Percentiles rank a stretch among this genome's conserved stretches.
Conservation (phyloP, 1,139 yeast genomes). For the Kodamaea alishanica region DNA sequence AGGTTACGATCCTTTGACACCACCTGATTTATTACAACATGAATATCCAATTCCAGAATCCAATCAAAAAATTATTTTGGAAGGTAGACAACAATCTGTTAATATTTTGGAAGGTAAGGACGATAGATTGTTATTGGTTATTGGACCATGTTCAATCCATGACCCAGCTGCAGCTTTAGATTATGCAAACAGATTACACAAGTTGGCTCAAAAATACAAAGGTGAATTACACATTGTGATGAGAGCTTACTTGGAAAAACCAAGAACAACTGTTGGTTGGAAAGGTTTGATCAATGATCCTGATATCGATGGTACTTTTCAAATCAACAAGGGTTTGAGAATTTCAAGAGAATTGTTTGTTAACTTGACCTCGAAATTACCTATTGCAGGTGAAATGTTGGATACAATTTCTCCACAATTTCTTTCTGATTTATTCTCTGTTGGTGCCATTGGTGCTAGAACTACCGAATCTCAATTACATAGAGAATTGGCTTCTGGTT, state of each 20-base stretch:
- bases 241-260: slow-evolving; percentile 98
- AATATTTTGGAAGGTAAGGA: slow-evolving; percentile 70
- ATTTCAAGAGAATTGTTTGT: slow-evolving; percentile 85
- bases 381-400: slow-evolving; percentile 96
- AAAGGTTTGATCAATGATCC: slow-evolving; percentile 97
- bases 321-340: slow-evolving; percentile 90
- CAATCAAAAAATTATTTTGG: slow-evolving; percentile 58
- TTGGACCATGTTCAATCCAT: slow-evolving; percentile 97
- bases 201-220: slow-evolving; percentile 58
- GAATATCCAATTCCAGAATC: slow-evolving; percentile 70
- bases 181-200: slow-evolving; percentile 65
- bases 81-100: slow-evolving; percentile 75
- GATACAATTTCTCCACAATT: slow-evolving; percentile 96
- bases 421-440: slow-evolving; percentile 80
- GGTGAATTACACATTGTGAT: slow-evolving; percentile 81
- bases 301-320: slow-evolving; percentile 88
- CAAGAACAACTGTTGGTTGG: slow-evolving; percentile 99
- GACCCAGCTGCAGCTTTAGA: slow-evolving; percentile 92
- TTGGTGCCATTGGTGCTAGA: slow-evolving; percentile 98
- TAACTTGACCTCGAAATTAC: slow-evolving; percentile 68
- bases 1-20: slow-evolving; percentile 92
- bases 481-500: slow-evolving; percentile 92
- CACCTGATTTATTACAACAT: slow-evolving; percentile 91
- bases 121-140: slow-evolving; percentile 75
- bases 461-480: slow-evolving; percentile 96